phyloP scores from a whole-genome alignment of 768 basidiomycete species.

The Suillus placidus region DNA sequence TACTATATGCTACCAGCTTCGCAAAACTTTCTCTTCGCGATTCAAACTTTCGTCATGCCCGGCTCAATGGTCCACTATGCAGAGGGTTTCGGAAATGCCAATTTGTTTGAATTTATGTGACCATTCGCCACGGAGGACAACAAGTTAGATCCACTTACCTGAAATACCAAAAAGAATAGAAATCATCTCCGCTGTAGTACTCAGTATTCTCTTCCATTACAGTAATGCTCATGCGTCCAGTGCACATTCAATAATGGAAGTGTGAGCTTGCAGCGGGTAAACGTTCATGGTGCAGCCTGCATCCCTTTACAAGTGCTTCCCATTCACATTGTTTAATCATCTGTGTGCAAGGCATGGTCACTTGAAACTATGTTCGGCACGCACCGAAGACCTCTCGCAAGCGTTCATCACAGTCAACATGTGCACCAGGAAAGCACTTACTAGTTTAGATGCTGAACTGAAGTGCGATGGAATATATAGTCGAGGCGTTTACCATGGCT shows the following conservation, averaged over 20 bases:
- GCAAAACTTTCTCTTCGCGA: no score
- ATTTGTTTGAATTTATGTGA: no score
- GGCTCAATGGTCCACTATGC: neutral
- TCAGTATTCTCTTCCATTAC: neutral
- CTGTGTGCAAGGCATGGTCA: neutral
- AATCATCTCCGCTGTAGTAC: neutral
- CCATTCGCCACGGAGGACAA: no score
- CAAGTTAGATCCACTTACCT: no score
- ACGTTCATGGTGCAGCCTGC: neutral
- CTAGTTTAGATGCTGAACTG: neutral
- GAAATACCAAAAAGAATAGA: neutral
- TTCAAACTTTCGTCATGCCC: neutral
- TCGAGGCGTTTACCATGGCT: neutral
- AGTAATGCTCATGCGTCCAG: neutral
- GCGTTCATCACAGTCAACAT: neutral
- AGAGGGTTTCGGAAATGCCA: no score
- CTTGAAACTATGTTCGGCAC: no score
- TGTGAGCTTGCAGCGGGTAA: neutral
- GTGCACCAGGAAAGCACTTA: neutral
- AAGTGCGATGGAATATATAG: neutral
- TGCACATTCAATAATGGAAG: conserved; percentile 5
- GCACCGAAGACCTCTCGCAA: neutral
- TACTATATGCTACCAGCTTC: no score
- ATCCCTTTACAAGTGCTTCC: neutral
- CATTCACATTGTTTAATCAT: neutral